Evolutionary conservation across 2,329 filamentous ascomycete genomes (phyloP).

Genomic region (Sphaerulina populicola): DNA sequence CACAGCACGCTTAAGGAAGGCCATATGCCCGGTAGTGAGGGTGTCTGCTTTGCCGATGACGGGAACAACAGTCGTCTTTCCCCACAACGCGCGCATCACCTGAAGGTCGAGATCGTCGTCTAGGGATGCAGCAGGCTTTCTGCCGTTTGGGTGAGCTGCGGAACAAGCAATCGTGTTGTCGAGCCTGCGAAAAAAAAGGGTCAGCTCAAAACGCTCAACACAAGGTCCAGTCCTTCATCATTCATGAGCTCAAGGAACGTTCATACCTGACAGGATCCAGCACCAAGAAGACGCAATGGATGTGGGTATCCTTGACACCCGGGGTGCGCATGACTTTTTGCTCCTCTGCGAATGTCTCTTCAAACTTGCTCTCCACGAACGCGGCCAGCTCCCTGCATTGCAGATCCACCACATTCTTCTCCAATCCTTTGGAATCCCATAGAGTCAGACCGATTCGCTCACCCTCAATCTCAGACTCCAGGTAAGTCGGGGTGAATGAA

Average conservation of each 20-base stretch:
- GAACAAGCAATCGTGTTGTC: slow-evolving; percentile 54
- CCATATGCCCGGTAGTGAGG: slow-evolving; percentile 91
- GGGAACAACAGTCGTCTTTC: slow-evolving; percentile 91
- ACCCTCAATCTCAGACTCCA: slow-evolving; percentile 88
- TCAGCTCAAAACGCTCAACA: slow-evolving; percentile 25
- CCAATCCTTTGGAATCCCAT: slow-evolving; percentile 92
- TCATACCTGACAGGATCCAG: slow-evolving; percentile 60
- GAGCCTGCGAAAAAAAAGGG: slow-evolving; percentile 42
- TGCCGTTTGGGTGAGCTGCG: slow-evolving; percentile 15
- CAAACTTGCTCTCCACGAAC: slow-evolving; percentile 96
- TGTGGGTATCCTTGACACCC: slow-evolving; percentile 89
- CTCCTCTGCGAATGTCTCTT: slow-evolving; percentile 94
- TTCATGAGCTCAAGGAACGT: neutral
- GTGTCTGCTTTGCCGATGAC: slow-evolving; percentile 96
- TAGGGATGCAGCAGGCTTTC: slow-evolving; percentile 36
- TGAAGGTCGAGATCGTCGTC: slow-evolving; percentile 88
- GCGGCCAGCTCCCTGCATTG: slow-evolving; percentile 84
- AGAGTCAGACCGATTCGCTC: slow-evolving; percentile 87
- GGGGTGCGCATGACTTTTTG: slow-evolving; percentile 94
- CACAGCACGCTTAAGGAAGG: slow-evolving; percentile 79
- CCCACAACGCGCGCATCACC: slow-evolving; percentile 75
- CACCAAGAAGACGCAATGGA: slow-evolving; percentile 88
- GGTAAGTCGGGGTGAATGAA: slow-evolving; percentile 73
- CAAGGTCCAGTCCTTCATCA: too few relatives aligned
- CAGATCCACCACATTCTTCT: slow-evolving; percentile 90